Conservation (phyloP, 768 basidiomycete genomes). For the Serendipita sp. region DNA sequence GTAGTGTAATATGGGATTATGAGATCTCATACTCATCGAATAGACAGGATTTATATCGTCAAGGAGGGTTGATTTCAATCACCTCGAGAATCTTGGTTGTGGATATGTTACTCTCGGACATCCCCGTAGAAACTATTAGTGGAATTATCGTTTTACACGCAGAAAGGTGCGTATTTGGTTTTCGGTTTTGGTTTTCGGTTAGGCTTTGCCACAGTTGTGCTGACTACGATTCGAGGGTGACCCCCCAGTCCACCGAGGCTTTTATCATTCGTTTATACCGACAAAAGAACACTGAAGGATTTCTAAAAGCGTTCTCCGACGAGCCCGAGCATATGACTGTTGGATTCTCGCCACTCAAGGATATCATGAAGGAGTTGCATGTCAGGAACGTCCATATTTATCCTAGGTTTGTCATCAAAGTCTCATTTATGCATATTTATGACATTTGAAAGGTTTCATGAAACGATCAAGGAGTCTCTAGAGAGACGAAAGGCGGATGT, state of each 20-base stretch:
- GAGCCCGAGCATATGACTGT: slow-evolving; percentile 90
- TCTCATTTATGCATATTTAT: background rate
- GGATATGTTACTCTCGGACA: slow-evolving; percentile 77
- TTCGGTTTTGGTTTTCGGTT: background rate
- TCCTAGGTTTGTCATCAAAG: slow-evolving; percentile 43
- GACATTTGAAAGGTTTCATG: slow-evolving; percentile 56
- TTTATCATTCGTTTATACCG: slow-evolving; percentile 87
- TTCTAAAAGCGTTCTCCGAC: slow-evolving; percentile 93
- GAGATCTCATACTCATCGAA: slow-evolving; percentile 2
- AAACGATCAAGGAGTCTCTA: slow-evolving; percentile 66
- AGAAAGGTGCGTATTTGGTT: slow-evolving; percentile 43
- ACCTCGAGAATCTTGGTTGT: slow-evolving; percentile 90
- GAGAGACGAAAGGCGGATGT: slow-evolving; percentile 79
- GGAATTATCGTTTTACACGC: slow-evolving; percentile 84
- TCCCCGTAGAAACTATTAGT: slow-evolving; percentile 73
- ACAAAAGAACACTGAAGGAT: slow-evolving; percentile 76
- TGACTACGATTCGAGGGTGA: slow-evolving; percentile 39
- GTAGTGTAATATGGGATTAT: background rate
- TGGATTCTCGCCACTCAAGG: slow-evolving; percentile 80
- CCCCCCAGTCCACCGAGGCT: slow-evolving; percentile 68
- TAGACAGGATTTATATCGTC: slow-evolving; percentile 73
- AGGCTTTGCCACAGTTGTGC: background rate
- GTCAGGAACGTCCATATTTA: slow-evolving; percentile 80
- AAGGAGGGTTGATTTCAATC: slow-evolving; percentile 78
- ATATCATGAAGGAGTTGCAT: slow-evolving; percentile 85